Percentiles rank a stretch among this genome's conserved stretches.
Conservation (phyloP, 495 filamentous ascomycete genomes). For the Xylaria intraflava region DNA sequence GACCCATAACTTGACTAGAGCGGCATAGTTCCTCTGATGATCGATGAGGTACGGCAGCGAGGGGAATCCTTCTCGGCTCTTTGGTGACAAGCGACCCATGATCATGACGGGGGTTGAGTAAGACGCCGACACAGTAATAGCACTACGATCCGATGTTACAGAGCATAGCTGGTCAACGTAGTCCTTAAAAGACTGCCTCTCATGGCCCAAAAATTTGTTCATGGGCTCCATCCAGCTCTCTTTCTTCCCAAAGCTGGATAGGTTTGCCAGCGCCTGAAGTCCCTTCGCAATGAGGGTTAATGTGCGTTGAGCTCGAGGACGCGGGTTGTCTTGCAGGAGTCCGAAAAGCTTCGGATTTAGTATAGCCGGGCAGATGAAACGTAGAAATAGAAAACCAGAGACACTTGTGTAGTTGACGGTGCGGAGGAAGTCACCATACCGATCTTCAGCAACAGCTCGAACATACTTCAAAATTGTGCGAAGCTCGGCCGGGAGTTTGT, state of each 20-base stretch:
- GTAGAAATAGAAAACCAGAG: constrained; percentile 90
- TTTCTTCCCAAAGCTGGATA: constrained; percentile 89
- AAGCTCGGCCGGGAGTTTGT: constrained; percentile 75
- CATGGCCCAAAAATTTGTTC: constrained; percentile 67
- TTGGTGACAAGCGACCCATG: constrained; percentile 70
- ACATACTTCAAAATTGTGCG: constrained; percentile 87
- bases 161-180: constrained; percentile 83
- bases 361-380: constrained; percentile 94
- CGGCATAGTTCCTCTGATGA: constrained; percentile 78
- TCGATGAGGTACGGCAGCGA: constrained; percentile 93
- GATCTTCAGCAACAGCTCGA: constrained; percentile 86
- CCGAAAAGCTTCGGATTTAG: constrained; percentile 96
- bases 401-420: constrained; percentile 95
- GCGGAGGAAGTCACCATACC: constrained; percentile 90
- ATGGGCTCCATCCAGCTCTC: constrained; percentile 99
- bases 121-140: constrained; percentile 65
- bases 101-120: constrained; percentile 94
- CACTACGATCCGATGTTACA: constrained; percentile 63
- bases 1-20: constrained; percentile 84
- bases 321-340: constrained; percentile 78
- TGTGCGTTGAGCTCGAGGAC: constrained; percentile 78
- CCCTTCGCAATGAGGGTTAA: constrained; percentile 92
- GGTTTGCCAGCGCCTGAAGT: constrained; percentile 89
- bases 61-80: constrained; percentile 87
- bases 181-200: constrained; percentile 69